Evolutionary conservation across 352 stramenopile species (phyloP).

Genomic region (Pilasporangium apinafurcum): DNA sequence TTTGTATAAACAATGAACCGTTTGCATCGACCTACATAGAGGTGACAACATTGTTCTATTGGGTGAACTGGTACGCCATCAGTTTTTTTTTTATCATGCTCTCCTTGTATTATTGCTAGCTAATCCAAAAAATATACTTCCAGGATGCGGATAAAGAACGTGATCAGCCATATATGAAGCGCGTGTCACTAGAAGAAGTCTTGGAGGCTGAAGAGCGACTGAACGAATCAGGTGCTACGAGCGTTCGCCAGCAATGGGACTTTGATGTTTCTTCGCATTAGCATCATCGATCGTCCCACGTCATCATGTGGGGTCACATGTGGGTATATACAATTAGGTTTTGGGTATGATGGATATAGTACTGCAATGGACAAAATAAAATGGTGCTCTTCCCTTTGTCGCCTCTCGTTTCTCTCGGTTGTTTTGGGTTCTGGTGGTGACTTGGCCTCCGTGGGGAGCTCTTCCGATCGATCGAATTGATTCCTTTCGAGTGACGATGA

Average conservation of each 20-base stretch:
- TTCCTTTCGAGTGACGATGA: no score
- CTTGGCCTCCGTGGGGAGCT: no score
- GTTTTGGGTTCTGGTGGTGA: slow-evolving; percentile 7
- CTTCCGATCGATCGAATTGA: no score
- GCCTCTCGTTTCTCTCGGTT: slow-evolving; percentile 5
- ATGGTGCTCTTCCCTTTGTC: neutral
- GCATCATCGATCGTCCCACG: no score
- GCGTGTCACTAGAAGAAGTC: slow-evolving; percentile 69
- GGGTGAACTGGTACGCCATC: slow-evolving; percentile 56
- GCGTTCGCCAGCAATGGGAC: slow-evolving; percentile 79
- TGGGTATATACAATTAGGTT: no score
- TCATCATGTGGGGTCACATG: no score
- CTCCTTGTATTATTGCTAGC: neutral
- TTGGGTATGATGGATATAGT: no score
- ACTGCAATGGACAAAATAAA: neutral
- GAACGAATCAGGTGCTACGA: slow-evolving; percentile 54
- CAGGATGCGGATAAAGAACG: slow-evolving; percentile 80
- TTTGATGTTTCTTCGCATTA: slow-evolving; percentile 47
- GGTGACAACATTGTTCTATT: slow-evolving; percentile 86
- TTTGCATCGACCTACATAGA: slow-evolving; percentile 23
- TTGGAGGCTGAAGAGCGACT: slow-evolving; percentile 74
- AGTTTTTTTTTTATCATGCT: neutral
- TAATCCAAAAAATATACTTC: no score
- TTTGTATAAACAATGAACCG: neutral
- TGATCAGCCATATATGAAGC: slow-evolving; percentile 78